Evolutionary conservation across 371 early-diverging fungal species (phyloP).

Genomic region (Mucor velutinosus): DNA sequence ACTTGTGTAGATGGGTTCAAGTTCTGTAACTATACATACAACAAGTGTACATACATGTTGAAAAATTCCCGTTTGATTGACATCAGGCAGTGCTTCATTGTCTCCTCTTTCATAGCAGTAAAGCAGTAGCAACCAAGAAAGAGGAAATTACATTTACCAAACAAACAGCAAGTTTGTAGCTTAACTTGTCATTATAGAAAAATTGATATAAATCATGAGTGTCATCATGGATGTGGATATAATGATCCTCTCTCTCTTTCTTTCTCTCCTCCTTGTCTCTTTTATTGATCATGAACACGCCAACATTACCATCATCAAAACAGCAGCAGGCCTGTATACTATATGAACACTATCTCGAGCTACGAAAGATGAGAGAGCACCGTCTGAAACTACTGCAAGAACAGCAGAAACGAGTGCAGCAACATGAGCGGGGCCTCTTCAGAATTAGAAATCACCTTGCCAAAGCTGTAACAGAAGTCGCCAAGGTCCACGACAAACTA

Average conservation of each 20-base stretch:
- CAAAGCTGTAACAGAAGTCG: neutral
- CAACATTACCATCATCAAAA: neutral
- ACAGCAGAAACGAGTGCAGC: conserved; percentile 18
- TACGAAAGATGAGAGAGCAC: conserved; percentile 14
- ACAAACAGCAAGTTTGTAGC: neutral
- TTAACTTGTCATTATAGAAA: neutral
- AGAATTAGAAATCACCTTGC: conserved; percentile 7
- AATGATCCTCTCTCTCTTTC: neutral
- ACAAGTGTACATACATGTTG: neutral
- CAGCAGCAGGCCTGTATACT: neutral
- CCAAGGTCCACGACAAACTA: neutral
- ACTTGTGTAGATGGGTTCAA: conserved; percentile 7
- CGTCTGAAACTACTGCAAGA: conserved; percentile 5
- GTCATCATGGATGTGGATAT: neutral
- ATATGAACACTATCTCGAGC: conserved; percentile 11
- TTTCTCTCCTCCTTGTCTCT: neutral
- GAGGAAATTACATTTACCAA: neutral
- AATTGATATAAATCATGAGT: neutral
- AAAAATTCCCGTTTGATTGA: neutral
- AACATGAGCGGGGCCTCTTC: conserved; percentile 9
- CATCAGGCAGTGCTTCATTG: neutral
- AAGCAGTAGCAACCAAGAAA: neutral
- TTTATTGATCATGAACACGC: neutral
- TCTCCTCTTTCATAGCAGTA: neutral
- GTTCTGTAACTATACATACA: conserved; percentile 10